A percentile compares a stretch with the other conserved stretches of the same genome.
Conservation (phyloP, 1,139 yeast species). For the Komagataea norvegica region DNA sequence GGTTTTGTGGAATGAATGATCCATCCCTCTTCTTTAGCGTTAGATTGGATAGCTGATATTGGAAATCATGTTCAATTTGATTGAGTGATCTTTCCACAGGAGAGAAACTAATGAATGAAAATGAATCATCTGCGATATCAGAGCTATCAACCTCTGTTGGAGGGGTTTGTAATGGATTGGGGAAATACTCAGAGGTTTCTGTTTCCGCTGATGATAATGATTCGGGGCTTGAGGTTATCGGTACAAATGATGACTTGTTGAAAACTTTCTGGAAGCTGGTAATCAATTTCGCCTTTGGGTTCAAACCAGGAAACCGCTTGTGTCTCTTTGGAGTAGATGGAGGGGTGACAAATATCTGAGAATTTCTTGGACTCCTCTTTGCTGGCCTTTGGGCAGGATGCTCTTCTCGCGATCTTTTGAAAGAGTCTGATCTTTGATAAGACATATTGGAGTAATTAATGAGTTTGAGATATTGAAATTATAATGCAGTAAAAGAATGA, state of each 20-base stretch:
- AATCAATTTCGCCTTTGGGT: constrained; percentile 15
- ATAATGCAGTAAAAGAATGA: constrained; percentile 5
- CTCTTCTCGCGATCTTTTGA: constrained; percentile 27
- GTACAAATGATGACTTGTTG: constrained; percentile 6
- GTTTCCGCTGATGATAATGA: constrained; percentile 2
- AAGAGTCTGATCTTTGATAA: constrained; percentile 14
- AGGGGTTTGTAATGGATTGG: constrained; percentile 16
- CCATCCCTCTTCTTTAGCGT: constrained; percentile 4
- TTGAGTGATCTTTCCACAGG: constrained; percentile 5
- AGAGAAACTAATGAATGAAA: constrained; percentile 3
- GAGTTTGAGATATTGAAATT: neutral
- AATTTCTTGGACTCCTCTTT: constrained; percentile 18
- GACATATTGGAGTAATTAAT: neutral
- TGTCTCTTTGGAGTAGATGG: constrained; percentile 21
- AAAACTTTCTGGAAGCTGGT: constrained; percentile 23
- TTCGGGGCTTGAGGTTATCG: neutral
- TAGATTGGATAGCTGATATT: constrained; percentile 14
- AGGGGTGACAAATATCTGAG: constrained; percentile 14
- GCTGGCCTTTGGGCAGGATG: constrained; percentile 18
- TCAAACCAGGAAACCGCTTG: constrained; percentile 1
- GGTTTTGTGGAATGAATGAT: neutral
- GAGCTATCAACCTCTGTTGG: too few species aligned
- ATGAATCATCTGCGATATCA: neutral
- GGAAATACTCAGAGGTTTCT: neutral
- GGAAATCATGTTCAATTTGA: constrained; percentile 13